Base-by-base conservation (phyloP, 495 filamentous ascomycete species). In the Pyrenula aspistea region DNA sequence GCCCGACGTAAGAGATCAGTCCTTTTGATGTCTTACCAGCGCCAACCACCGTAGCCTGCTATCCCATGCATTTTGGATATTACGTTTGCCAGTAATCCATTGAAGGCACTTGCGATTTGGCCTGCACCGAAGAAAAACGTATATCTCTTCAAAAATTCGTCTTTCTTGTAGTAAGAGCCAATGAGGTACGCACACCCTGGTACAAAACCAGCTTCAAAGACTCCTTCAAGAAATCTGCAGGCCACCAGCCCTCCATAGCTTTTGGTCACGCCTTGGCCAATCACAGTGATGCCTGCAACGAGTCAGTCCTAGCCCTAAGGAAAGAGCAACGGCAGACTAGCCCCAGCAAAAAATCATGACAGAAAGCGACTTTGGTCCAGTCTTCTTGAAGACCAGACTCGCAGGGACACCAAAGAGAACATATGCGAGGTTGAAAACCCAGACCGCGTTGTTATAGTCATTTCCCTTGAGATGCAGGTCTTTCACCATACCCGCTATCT, bases 21-120 rank as follows among this genome's bases (percentile, higher is more conserved):
- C n/a, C n/a, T n/a, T 22, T 91, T 70, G 24, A 91, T 88, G 58
- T 91, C 91, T 54, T 91, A 90, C n/a, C 62, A 68, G n/a, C 63
- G 57, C 66, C 66, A 68, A 10, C 61, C 58, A 25, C 55, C 52
- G 53, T 65, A 74, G 24, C 76, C 72, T 12, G 64, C 65, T 12
- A 70, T 66, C 23, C 75, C 74, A 22, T 79, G 69, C 61, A 84
- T 74, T 22, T 68, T 63, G 3, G 71, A 70, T 51, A 81, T 70
- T 21, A 73, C 72, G 55, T 73, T 75, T 0, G 80, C 78, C 22
- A 83, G 73, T 1, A 82, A 64, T 24, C 79, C 79, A 54, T 79
- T 77, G 57, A 85, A 82, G 20, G 77, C 77, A 8, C 82, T 80
- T 23, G 77, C 78, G 3, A 81, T 59, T 57, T 79, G 75, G 12